These are phyloP conservation scores for Ogataea nitratoaversa DNA, from an alignment of 805 yeast genomes.

Conservation along the genomic window DNA sequence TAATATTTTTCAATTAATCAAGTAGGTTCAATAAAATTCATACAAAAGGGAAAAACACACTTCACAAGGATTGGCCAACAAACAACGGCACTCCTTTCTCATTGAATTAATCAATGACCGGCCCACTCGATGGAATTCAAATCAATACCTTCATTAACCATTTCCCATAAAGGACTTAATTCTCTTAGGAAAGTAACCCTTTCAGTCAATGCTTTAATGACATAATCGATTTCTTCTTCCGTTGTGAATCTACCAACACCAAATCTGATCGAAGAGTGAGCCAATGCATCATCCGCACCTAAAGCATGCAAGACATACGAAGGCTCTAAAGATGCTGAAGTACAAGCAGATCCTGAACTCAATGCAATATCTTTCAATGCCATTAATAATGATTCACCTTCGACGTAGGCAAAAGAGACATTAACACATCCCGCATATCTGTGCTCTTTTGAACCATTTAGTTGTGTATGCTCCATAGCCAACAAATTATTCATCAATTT, in stretches of 20 bases:
- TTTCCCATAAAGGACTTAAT: slow-evolving; percentile 95
- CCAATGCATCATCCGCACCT: slow-evolving; percentile 97
- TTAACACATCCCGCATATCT: slow-evolving; percentile 94
- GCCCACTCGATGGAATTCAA: slow-evolving; percentile 94
- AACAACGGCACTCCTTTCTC: too few relatives aligned
- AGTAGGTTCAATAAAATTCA: too few relatives aligned
- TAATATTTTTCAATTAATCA: too few relatives aligned
- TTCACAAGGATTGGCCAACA: too few relatives aligned
- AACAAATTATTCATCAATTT: slow-evolving; percentile 71
- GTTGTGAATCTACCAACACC: slow-evolving; percentile 98
- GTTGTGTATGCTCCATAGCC: slow-evolving; percentile 79
- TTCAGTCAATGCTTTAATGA: slow-evolving; percentile 78
- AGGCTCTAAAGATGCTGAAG: slow-evolving; percentile 97
- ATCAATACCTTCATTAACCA: slow-evolving; percentile 98
- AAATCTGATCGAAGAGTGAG: slow-evolving; percentile 96
- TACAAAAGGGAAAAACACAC: too few relatives aligned
- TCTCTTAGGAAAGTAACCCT: slow-evolving; percentile 90
- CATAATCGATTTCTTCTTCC: slow-evolving; percentile 93
- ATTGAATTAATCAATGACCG: slow-evolving; percentile 84
- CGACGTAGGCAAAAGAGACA: slow-evolving; percentile 94
- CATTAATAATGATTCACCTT: slow-evolving; percentile 96
- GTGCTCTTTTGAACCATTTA: slow-evolving; percentile 76
- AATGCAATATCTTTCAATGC: slow-evolving; percentile 96
- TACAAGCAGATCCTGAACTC: slow-evolving; percentile 96
- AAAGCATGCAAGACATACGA: slow-evolving; percentile 94